phyloP scores from a whole-genome alignment of 495 filamentous ascomycete species.

The Xylaria venustula region DNA sequence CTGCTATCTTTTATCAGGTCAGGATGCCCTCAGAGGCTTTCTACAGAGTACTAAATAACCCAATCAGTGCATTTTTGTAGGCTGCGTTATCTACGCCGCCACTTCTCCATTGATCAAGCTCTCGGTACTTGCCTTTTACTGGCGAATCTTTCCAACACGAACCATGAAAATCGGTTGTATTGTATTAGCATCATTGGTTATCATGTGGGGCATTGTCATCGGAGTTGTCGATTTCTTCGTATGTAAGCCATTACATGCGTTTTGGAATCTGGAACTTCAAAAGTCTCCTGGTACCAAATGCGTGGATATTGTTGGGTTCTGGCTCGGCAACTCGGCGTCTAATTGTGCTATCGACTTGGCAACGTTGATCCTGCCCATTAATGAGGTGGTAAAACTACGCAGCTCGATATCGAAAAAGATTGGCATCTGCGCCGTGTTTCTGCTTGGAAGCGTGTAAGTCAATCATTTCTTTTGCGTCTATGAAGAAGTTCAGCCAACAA shows the following conservation, averaged over 20 bases:
- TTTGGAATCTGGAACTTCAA: constrained; percentile 8
- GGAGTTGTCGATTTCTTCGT: not conserved
- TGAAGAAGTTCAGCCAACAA: too few species aligned
- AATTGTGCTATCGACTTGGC: constrained; percentile 10
- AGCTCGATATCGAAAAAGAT: not conserved
- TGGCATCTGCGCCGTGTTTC: not conserved
- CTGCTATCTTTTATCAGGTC: too few species aligned
- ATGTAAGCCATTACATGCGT: constrained; percentile 6
- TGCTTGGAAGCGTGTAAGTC: constrained; percentile 3
- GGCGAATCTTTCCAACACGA: constrained; percentile 15
- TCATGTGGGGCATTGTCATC: constrained; percentile 1
- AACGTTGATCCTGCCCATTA: not conserved
- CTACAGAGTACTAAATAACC: too few species aligned
- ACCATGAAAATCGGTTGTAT: not conserved
- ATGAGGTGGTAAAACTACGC: constrained; percentile 3
- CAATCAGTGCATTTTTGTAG: not conserved
- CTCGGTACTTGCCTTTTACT: constrained; percentile 13
- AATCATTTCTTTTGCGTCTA: not conserved
- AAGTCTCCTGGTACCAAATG: not conserved
- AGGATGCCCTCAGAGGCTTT: too few species aligned
- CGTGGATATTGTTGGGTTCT: not conserved
- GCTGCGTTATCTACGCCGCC: constrained; percentile 3
- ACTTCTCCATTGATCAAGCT: constrained; percentile 7
- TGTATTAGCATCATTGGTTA: not conserved
- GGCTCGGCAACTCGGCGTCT: constrained; percentile 3